Base-by-base conservation (phyloP, 495 filamentous ascomycete species). In the Penicillium ucsense region DNA sequence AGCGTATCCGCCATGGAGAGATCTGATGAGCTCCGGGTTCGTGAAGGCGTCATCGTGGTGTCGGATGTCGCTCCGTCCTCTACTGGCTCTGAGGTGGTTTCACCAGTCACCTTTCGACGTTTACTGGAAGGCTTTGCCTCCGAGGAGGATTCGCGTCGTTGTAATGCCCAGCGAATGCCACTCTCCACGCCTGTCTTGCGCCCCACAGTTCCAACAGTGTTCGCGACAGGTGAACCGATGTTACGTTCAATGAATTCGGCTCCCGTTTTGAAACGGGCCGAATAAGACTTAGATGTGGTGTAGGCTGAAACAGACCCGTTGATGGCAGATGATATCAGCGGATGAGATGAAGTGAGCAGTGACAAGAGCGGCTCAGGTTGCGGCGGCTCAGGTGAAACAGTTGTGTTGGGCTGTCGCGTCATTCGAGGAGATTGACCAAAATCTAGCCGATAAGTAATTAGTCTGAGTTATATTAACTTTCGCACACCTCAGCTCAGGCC, bases 211-310 rank as follows among this genome's bases (percentile, higher is more conserved):
- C 82, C 81, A 3, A 94, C 85, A 1, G 85, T 88, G 56, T 82
- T 88, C 40, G 82, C 86, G 31, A 95, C 79, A 3, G 88, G 89
- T 1, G 82, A 82, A 4, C 79, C 81, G 34, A 95, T 82, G 53
- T 81, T 87, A 34, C 84, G 81, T 63, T 95, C 90, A 31, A 95
- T 79, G 52, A 88, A 85, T 56, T 94, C 87, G 35, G 86, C 88
- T 51, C 86, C 77, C 36, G 84, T 83, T 56, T 84, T 87, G 65
- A 95, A 84, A 3, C 85, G 78, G 0, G 89, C 88, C 4, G 86
- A 89, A 59, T 92, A 92, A 28, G 85, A 85, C 63, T 97, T 95
- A 11, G 85, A 85, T 4, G 74, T 80, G 31, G 81, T 78, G 59
- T 95, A 97, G 3, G 85, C 86, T 31, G 84, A 85, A 1, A 89